These are phyloP conservation scores for Choiromyces venosus DNA, from an alignment of 495 filamentous ascomycete species.

Conservation along the genomic window DNA sequence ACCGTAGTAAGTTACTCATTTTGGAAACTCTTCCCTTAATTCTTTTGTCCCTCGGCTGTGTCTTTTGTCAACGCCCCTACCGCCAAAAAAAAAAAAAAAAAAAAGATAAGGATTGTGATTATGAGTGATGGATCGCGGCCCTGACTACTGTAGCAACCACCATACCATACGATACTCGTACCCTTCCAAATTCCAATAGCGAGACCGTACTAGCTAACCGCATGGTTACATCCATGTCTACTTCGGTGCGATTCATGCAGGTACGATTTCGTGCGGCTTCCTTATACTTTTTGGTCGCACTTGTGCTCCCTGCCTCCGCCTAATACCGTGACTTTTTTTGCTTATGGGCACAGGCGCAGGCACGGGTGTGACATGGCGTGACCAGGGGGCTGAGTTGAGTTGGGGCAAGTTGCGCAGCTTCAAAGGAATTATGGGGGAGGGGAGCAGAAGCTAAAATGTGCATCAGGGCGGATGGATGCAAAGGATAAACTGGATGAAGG, in stretches of 20 bases:
- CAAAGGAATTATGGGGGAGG: background rate
- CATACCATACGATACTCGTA: background rate
- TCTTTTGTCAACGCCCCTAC: background rate
- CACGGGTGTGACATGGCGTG: background rate
- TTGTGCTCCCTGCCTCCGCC: background rate
- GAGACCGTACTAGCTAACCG: background rate
- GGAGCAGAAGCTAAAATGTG: background rate
- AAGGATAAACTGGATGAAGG: background rate
- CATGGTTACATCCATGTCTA: background rate
- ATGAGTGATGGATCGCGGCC: background rate
- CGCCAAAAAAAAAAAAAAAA: no score
- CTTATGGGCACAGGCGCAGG: background rate
- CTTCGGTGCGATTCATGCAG: background rate
- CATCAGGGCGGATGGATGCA: background rate
- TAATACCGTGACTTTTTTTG: background rate
- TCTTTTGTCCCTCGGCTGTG: background rate
- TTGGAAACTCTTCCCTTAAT: background rate
- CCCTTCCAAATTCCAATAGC: background rate
- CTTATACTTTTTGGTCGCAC: background rate
- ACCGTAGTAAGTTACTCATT: background rate
- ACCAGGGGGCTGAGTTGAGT: background rate
- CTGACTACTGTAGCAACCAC: background rate
- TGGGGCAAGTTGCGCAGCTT: background rate
- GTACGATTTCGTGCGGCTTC: background rate
- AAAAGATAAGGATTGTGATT: background rate